Evolutionary conservation across 1,284 basidiomycete genomes (phyloP), one percentile per base, ranked within the genome.

Genomic region (Cryptococcus sp.): DNA sequence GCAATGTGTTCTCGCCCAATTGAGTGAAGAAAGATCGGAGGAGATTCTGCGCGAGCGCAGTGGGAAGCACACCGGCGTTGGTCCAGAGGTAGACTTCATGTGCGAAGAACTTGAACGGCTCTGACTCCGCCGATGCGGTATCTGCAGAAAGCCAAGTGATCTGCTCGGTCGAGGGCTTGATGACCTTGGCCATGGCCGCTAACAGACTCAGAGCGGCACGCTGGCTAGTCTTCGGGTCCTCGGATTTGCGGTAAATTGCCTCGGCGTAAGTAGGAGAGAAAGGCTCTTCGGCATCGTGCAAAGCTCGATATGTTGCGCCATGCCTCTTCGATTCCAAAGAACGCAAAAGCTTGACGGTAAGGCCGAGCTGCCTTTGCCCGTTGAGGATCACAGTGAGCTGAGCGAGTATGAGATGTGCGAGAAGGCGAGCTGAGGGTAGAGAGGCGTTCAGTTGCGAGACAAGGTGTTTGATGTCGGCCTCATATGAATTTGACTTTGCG

Each of bases 1-100:
- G 81, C n/a, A 97, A 80, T 0, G 87, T 82, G 54, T 88, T 87
- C 20, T 88, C 85, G 54, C 84, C 84, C 3, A 94, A 79, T 55
- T 82, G 84, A 47, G 83, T 78, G 69, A 97, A 90, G 0, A 96
- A 77, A 0, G 81, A 74, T 55, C 83, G 83, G 35, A 93, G 82
- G 42, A 92, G 76, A 20, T 81, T 77, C 0, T 82, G 81, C 0
- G 87, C 83, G 3, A 91, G 74, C 1, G 70, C 60, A 3, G 79
- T 13, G 79, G 80, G 11, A 76, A 78, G 35, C 78, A 71, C 3
- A 81, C 82, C 46, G 6, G 72, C 72, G 60, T 87, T 89, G 35
- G 85, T 84, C 42, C 90, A 68, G 35, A 70, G 75, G 73, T 93
- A 93, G 1, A 90, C 72, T 5, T 62, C 49, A 27, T 62, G 57